Evolutionary conservation across 306 rosid species (phyloP).

Genomic region (Begonia masoniana): DNA sequence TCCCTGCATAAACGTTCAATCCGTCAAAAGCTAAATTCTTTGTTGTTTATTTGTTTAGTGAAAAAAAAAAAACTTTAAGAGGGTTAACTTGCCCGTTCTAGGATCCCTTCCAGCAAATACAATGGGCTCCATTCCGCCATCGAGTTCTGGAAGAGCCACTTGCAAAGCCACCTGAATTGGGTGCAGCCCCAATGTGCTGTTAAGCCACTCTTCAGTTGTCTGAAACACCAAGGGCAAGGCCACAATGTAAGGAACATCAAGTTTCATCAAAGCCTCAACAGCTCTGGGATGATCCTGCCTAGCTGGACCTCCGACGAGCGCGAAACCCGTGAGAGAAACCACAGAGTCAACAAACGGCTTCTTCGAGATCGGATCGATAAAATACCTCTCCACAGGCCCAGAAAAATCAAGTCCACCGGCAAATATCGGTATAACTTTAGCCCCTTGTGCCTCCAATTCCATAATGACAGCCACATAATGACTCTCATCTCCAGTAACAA

Average conservation of each 20-base stretch:
- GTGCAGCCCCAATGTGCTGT: conserved; percentile 89
- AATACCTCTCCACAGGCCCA: conserved; percentile 83
- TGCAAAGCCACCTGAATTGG: conserved; percentile 98
- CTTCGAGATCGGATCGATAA: conserved; percentile 74
- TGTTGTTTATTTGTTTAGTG: background rate
- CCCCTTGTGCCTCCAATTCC: conserved; percentile 95
- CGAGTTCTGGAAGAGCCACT: conserved; percentile 97
- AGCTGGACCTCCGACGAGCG: conserved; percentile 98
- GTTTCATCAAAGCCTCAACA: conserved; percentile 68
- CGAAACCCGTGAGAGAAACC: conserved; percentile 84
- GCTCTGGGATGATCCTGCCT: conserved; percentile 99
- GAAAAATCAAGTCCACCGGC: conserved; percentile 95
- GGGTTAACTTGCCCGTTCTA: conserved; percentile 44
- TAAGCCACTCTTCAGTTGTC: conserved; percentile 97
- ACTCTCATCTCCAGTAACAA: conserved; percentile 94
- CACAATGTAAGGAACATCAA: conserved; percentile 89
- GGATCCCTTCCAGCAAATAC: conserved; percentile 97
- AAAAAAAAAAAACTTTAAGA: background rate
- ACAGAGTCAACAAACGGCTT: conserved; percentile 67
- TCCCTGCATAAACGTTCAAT: conserved; percentile 26
- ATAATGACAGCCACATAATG: conserved; percentile 96
- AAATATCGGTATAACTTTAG: conserved; percentile 85
- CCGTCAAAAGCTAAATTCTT: background rate
- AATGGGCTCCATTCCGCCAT: conserved; percentile 99
- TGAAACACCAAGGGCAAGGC: conserved; percentile 97